Percentiles rank a stretch among this genome's conserved stretches.
phyloP scores from a whole-genome alignment of 768 basidiomycete genomes.

The Lenzites betulinus region DNA sequence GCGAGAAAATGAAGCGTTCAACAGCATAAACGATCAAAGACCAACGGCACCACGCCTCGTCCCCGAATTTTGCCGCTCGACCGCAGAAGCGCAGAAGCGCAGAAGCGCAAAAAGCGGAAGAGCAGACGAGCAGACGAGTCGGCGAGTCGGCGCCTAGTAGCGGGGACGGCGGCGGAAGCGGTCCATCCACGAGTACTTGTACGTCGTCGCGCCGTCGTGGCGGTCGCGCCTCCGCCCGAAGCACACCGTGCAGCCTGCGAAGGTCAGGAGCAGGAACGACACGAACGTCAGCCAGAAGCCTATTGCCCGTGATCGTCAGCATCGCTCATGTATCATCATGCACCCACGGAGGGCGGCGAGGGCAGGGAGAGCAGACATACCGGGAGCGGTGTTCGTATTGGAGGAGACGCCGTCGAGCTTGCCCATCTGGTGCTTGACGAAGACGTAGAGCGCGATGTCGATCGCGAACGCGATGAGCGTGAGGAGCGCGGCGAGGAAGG shows the following conservation, averaged over 20 bases:
- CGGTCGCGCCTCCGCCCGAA: constrained; percentile 63
- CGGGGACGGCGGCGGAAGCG: constrained; percentile 26
- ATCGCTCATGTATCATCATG: neutral
- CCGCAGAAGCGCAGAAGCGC: too few species aligned
- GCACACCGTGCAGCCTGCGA: constrained; percentile 71
- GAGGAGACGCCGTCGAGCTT: constrained; percentile 47
- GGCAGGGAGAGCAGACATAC: neutral
- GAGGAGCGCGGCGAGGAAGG: constrained; percentile 70
- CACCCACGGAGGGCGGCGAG: neutral
- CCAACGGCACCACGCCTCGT: too few species aligned
- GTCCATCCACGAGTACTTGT: constrained; percentile 36
- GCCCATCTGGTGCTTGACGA: constrained; percentile 57
- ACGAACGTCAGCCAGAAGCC: constrained; percentile 80
- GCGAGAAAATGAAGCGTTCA: too few species aligned
- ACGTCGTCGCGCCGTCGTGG: constrained; percentile 40
- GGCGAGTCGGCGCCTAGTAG: constrained; percentile 11
- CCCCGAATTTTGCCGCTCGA: too few species aligned
- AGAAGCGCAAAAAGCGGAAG: too few species aligned
- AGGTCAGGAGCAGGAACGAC: constrained; percentile 58
- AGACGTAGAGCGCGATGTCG: constrained; percentile 73
- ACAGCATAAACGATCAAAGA: too few species aligned
- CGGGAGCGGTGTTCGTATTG: constrained; percentile 17
- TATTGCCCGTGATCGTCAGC: constrained; percentile 28
- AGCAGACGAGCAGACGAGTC: too few species aligned
- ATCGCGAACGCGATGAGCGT: constrained; percentile 74